phyloP scores from a whole-genome alignment of 441 rosid genomes.

The Jatropha podagrica region DNA sequence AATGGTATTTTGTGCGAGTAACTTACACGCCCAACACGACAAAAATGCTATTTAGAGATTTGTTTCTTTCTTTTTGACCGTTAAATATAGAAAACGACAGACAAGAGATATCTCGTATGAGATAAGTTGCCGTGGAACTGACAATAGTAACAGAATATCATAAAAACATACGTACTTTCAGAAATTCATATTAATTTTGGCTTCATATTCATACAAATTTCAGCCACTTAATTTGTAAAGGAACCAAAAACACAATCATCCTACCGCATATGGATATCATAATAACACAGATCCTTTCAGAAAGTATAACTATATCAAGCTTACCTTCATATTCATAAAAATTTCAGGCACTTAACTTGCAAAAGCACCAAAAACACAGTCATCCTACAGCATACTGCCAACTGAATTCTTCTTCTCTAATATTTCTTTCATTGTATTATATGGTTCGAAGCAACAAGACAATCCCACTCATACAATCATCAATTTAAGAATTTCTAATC shows the following conservation, averaged over 20 bases:
- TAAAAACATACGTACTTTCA: background rate
- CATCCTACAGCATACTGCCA: background rate
- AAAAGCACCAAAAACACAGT: background rate
- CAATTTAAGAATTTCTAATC: background rate
- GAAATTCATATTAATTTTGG: background rate
- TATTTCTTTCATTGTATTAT: background rate
- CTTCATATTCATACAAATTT: constrained; percentile 2
- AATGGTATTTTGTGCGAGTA: background rate
- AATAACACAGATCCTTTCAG: background rate
- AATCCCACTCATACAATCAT: background rate
- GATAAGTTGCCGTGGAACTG: background rate
- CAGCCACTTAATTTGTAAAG: constrained; percentile 5
- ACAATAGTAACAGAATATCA: background rate
- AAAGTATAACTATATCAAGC: background rate
- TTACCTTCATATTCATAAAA: background rate
- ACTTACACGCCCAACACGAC: constrained; percentile 4
- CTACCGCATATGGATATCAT: background rate
- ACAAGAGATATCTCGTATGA: background rate
- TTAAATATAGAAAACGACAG: constrained; percentile 15
- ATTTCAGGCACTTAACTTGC: background rate
- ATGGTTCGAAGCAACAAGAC: background rate
- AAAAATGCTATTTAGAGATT: background rate
- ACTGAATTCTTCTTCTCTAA: background rate
- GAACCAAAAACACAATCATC: background rate
- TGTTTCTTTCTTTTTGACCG: background rate